Conservation (phyloP, 2,329 filamentous ascomycete genomes). For the Colletotrichum eremochloae region DNA sequence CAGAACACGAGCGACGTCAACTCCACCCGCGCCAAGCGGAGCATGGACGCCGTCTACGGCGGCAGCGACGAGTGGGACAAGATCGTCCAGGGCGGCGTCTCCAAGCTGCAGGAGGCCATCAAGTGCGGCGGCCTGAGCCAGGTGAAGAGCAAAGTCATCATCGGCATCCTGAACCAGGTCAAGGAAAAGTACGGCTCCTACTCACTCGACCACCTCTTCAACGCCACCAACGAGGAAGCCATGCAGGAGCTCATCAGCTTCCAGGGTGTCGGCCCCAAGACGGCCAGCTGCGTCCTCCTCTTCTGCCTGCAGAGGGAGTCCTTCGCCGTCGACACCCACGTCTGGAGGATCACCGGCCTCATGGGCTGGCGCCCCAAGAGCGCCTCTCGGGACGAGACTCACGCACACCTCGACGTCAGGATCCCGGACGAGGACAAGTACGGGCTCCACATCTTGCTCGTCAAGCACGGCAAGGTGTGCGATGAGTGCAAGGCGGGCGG, state of each 20-base stretch:
- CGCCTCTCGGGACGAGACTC: conserved; percentile 59
- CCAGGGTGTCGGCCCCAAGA: conserved; percentile 67
- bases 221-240: conserved; percentile 57
- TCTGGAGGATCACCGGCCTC: conserved; percentile 62
- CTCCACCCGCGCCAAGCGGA: conserved; percentile 71
- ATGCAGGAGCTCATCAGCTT: conserved; percentile 65
- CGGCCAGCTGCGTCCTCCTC: conserved; percentile 65
- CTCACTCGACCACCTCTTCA: conserved; percentile 64
- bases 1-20: conserved; percentile 66
- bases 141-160: conserved; percentile 80
- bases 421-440: conserved; percentile 65
- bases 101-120: conserved; percentile 70
- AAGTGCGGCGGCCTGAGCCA: conserved; percentile 78
- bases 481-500: conserved; percentile 61
- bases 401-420: conserved; percentile 63
- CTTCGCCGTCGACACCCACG: conserved; percentile 68
- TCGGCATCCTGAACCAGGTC: conserved; percentile 76
- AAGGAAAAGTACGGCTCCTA: conserved; percentile 58
- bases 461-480: conserved; percentile 62
- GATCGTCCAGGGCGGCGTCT: conserved; percentile 56
- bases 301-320: conserved; percentile 63
- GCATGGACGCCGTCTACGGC: conserved; percentile 61
- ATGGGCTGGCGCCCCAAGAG: conserved; percentile 62
- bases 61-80: conserved; percentile 58
- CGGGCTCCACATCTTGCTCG: conserved; percentile 62